phyloP scores from a whole-genome alignment of 2,329 filamentous ascomycete genomes.

The Exutisphaerella laricina region DNA sequence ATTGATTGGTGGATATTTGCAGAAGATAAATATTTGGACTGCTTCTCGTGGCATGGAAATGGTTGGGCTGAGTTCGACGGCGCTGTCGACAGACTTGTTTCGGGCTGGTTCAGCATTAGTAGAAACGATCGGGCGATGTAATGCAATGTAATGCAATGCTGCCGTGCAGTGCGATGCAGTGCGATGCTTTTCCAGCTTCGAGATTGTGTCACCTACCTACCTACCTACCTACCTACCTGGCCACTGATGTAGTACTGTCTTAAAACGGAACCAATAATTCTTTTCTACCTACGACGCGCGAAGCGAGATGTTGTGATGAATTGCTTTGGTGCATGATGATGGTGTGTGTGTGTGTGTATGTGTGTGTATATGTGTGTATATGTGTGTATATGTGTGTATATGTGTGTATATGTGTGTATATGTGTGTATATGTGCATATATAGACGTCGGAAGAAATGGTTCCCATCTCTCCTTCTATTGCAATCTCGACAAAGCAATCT shows the following conservation, averaged over 20 bases:
- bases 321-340: no score
- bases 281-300: no score
- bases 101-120: neutral
- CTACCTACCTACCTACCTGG: no score
- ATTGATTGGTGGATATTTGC: neutral
- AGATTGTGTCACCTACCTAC: no score
- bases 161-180: constrained; percentile 1
- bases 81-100: neutral
- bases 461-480: no score
- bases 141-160: constrained; percentile 1
- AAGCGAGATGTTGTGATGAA: no score
- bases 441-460: constrained; percentile 1
- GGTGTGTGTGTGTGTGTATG: neutral
- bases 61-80: neutral
- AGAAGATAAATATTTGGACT: constrained; percentile 1
- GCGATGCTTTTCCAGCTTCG: no score
- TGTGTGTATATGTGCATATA: neutral
- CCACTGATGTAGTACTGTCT: no score
- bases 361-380: no score
- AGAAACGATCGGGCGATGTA: constrained; percentile 4
- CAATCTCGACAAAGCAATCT: no score
- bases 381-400: no score
- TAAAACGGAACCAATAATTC: no score
- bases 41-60: constrained; percentile 12
- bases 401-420: neutral